Conservation (phyloP, 2,329 filamentous ascomycete genomes). For the Aspergillus quadrilineatus region DNA sequence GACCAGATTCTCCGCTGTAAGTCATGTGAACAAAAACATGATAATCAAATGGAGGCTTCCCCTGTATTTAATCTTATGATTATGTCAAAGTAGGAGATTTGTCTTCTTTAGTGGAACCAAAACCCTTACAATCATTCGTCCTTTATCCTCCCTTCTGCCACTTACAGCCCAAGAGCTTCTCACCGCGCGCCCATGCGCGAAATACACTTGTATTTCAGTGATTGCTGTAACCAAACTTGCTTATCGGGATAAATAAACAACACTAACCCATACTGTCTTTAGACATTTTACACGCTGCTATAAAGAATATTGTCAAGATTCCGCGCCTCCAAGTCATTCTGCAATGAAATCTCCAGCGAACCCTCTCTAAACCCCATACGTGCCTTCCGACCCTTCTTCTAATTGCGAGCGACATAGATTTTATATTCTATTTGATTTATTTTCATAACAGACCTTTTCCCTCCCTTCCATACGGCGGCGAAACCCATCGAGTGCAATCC, state of each 20-base stretch:
- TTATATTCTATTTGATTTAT: not conserved
- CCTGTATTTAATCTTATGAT: too few relatives aligned
- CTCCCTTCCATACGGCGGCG: not conserved
- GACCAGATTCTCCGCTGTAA: not conserved
- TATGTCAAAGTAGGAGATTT: too few relatives aligned
- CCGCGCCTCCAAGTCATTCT: not conserved
- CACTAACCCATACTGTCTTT: constrained; percentile 10
- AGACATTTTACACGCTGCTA: constrained; percentile 15
- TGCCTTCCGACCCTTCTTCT: not conserved
- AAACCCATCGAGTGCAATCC: not conserved
- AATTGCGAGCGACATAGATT: not conserved
- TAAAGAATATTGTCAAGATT: not conserved
- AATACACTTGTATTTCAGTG: not conserved
- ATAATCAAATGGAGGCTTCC: too few relatives aligned
- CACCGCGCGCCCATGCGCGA: too few relatives aligned
- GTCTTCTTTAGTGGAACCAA: too few relatives aligned
- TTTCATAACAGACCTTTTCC: too few relatives aligned
- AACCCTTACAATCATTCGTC: too few relatives aligned
- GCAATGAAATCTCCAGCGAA: not conserved
- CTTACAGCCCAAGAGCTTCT: too few relatives aligned
- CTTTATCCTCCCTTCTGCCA: not conserved
- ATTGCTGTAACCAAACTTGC: not conserved
- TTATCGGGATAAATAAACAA: constrained; percentile 11
- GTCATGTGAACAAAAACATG: not conserved
- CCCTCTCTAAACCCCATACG: not conserved